A percentile compares a stretch with the other conserved stretches of the same genome.
These are phyloP conservation scores for Torulaspora globosa DNA, from an alignment of 1,139 yeast species.

Conservation along the genomic window DNA sequence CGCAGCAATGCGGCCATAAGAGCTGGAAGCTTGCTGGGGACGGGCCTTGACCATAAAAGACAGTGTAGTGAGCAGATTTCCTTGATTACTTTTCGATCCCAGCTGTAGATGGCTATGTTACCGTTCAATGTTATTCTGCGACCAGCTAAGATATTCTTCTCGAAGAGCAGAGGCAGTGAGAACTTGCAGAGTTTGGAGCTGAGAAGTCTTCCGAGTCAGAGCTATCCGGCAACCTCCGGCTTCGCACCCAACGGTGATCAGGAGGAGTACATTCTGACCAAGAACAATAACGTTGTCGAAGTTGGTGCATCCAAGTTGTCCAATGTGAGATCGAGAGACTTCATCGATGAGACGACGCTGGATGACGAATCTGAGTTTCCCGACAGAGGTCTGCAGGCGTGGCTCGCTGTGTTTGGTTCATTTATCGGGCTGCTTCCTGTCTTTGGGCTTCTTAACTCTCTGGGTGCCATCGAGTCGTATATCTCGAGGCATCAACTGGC, in stretches of 20 bases:
- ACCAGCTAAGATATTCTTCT: conserved; percentile 11
- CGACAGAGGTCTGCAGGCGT: conserved; percentile 37
- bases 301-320: conserved; percentile 3
- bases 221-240: conserved; percentile 13
- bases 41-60: too few relatives aligned
- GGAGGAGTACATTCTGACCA: conserved; percentile 10
- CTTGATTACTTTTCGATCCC: too few relatives aligned
- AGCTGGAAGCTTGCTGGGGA: neutral
- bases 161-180: conserved; percentile 3
- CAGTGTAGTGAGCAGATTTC: too few relatives aligned
- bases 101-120: conserved; percentile 5
- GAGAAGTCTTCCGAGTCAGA: conserved; percentile 8
- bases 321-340: conserved; percentile 6
- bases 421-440: conserved; percentile 59
- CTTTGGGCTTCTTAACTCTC: conserved; percentile 63
- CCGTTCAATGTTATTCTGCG: conserved; percentile 10
- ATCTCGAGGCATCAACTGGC: conserved; percentile 54
- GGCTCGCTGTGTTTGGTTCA: conserved; percentile 59
- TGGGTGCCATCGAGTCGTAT: conserved; percentile 69
- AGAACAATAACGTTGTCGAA: conserved; percentile 9
- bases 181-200: conserved; percentile 5
- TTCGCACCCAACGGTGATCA: conserved; percentile 11
- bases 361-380: conserved; percentile 30
- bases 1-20: neutral
- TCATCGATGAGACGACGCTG: conserved; percentile 5